These are phyloP conservation scores for Schizochytrium sp. DNA, from an alignment of 108 stramenopile genomes.

Conservation along the genomic window DNA sequence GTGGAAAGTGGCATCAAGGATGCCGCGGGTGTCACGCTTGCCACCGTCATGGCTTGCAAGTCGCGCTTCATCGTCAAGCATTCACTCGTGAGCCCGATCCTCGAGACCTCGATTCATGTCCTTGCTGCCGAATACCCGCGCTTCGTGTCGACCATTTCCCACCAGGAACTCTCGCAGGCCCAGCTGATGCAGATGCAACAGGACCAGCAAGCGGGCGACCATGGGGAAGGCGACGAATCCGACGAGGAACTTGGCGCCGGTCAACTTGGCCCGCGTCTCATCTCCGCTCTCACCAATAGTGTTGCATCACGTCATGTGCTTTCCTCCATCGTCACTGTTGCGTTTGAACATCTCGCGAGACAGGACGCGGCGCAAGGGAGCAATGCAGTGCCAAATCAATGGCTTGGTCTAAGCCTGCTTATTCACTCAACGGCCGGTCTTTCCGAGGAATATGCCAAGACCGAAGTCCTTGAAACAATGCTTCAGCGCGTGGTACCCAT, in stretches of 20 bases:
- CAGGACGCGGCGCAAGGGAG: background rate
- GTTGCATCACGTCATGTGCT: background rate
- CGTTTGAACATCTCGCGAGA: background rate
- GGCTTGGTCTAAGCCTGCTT: background rate
- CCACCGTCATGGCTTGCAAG: background rate
- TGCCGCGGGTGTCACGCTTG: background rate
- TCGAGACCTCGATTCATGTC: background rate
- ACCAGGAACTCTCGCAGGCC: background rate
- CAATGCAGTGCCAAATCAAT: background rate
- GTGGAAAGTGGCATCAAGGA: background rate
- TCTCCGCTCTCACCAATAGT: background rate
- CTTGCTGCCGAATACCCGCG: background rate
- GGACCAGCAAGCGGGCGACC: background rate
- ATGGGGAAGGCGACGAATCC: background rate
- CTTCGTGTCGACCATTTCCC: background rate
- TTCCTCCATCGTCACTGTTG: background rate
- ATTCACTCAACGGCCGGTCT: background rate
- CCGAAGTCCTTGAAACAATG: background rate
- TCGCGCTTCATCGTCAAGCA: slow-evolving; percentile 7
- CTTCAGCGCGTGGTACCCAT: background rate
- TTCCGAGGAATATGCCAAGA: background rate
- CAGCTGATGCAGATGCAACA: background rate
- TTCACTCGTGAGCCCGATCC: background rate
- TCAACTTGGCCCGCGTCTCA: background rate
- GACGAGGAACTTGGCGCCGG: background rate